Evolutionary conservation across 2,329 filamentous ascomycete species (phyloP).

Genomic region (Beauveria bassiana): DNA sequence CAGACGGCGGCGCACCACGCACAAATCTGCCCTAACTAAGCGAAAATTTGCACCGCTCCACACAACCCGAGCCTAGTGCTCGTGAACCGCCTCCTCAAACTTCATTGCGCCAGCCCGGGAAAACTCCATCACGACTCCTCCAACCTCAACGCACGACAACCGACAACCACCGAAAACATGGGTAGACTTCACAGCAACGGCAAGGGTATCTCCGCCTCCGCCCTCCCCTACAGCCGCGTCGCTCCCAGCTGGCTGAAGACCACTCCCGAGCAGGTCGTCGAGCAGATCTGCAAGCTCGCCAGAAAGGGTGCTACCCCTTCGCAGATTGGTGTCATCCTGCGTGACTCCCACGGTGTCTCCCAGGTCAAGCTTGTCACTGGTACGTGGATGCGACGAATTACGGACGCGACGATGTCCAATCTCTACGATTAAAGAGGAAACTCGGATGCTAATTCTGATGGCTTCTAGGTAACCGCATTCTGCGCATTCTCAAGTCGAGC

Average conservation of each 20-base stretch:
- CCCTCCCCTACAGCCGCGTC: conserved; percentile 93
- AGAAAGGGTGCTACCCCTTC: conserved; percentile 98
- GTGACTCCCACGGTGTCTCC: conserved; percentile 95
- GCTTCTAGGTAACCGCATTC: conserved; percentile 92
- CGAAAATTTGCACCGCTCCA: conserved; percentile 34
- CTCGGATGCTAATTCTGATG: conserved; percentile 29
- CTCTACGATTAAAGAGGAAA: not conserved
- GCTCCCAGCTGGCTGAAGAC: conserved; percentile 96
- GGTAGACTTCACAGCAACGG: conserved; percentile 98
- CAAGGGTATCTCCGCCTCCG: conserved; percentile 96
- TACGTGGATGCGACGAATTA: conserved; percentile 40
- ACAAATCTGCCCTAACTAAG: conserved; percentile 37
- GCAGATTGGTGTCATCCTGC: conserved; percentile 97
- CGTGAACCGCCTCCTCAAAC: conserved; percentile 2
- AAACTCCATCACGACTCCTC: conserved; percentile 22
- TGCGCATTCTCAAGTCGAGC: conserved; percentile 94
- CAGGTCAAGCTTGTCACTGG: conserved; percentile 97
- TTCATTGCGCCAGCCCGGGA: conserved; percentile 11
- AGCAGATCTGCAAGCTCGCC: conserved; percentile 98
- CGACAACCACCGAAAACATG: conserved; percentile 55
- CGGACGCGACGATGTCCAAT: not conserved
- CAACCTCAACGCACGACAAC: conserved; percentile 29
- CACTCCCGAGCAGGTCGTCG: conserved; percentile 95
- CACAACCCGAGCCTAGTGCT: conserved; percentile 23
- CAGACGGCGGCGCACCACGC: not conserved